Evolutionary conservation across 164 flowering plant genomes (phyloP).

Genomic region (Magnolia sinica): DNA sequence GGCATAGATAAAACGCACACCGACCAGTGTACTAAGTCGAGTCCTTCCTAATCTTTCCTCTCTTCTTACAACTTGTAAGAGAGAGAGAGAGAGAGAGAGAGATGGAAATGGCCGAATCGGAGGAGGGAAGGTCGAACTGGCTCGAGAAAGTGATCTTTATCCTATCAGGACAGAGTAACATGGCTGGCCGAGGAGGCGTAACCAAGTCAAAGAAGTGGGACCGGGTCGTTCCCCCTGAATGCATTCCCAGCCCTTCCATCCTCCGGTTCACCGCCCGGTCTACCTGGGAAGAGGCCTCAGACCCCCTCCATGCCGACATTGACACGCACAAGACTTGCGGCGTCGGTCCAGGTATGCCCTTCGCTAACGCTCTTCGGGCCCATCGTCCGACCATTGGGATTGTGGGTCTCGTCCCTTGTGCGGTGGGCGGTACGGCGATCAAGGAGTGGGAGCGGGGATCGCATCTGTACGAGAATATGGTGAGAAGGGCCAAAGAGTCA

Average conservation of each 20-base stretch:
- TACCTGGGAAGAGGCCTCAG: conserved; percentile 57
- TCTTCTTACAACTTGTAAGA: too few species aligned
- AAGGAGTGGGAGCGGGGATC: conserved; percentile 80
- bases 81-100: too few species aligned
- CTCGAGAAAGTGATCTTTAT: conserved; percentile 4
- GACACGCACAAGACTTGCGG: conserved; percentile 59
- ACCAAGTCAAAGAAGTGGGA: conserved; percentile 45
- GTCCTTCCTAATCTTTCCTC: too few species aligned
- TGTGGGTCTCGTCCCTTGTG: conserved; percentile 61
- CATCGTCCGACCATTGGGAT: conserved; percentile 2
- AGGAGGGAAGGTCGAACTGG: too few species aligned
- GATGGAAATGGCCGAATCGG: too few species aligned
- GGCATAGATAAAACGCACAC: too few species aligned
- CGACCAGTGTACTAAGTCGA: too few species aligned
- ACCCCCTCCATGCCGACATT: conserved; percentile 71
- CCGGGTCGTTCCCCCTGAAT: conserved; percentile 51
- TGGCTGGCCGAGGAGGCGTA: conserved; percentile 82
- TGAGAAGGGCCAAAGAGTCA: conserved; percentile 54
- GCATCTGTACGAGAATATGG: conserved; percentile 66
- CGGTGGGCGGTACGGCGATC: conserved; percentile 86
- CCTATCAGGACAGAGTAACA: conserved; percentile 75
- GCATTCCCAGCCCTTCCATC: conserved; percentile 40
- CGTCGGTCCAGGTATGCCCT: conserved; percentile 80
- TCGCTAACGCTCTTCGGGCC: conserved; percentile 43
- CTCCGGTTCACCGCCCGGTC: conserved; percentile 41